These are phyloP conservation scores for Saitozyma sp. DNA, from an alignment of 768 basidiomycete genomes.

Conservation along the genomic window DNA sequence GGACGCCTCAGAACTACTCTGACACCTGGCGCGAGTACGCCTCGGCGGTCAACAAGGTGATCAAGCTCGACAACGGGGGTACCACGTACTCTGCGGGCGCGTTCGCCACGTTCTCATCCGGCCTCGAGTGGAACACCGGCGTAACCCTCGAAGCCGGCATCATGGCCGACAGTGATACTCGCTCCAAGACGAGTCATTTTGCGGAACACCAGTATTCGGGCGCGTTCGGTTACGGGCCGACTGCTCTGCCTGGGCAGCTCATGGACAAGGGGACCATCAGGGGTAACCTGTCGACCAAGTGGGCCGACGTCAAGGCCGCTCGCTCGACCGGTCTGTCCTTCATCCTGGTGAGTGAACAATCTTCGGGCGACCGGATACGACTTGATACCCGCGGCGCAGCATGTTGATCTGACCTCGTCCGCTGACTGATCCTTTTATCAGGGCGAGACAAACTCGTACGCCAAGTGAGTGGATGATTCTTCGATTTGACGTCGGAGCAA, in stretches of 20 bases:
- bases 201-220: constrained; percentile 12
- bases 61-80: neutral
- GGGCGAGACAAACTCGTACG: constrained; percentile 24
- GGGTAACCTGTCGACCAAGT: constrained; percentile 8
- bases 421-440: constrained; percentile 1
- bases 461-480: constrained; percentile 28
- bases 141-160: constrained; percentile 17
- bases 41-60: constrained; percentile 2
- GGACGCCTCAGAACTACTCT: constrained; percentile 16
- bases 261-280: constrained; percentile 17
- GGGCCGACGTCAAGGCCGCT: neutral
- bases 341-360: constrained; percentile 10
- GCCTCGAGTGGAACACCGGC: constrained; percentile 7
- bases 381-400: too few species aligned
- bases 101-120: constrained; percentile 8
- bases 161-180: constrained; percentile 2
- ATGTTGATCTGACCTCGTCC: neutral
- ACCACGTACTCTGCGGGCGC: constrained; percentile 17
- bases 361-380: too few species aligned
- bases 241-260: constrained; percentile 10
- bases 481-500: too few species aligned
- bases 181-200: neutral
- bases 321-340: neutral
- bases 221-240: neutral
- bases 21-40: constrained; percentile 9